These are phyloP conservation scores for Antrodiella citrinella DNA, from an alignment of 768 basidiomycete genomes.

Conservation along the genomic window DNA sequence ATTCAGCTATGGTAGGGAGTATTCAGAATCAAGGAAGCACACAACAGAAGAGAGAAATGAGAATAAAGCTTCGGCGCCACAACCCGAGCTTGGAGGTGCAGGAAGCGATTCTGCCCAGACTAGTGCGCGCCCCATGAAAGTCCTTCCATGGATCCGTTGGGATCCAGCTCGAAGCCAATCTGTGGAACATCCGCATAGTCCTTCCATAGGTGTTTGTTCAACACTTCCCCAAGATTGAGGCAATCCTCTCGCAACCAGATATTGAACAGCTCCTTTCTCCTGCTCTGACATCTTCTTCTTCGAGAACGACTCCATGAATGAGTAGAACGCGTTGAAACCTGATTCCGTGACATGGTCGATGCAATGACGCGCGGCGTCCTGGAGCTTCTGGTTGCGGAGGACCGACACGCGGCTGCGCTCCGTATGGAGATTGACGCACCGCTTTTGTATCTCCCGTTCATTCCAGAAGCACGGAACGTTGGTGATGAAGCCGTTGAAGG, in stretches of 20 bases:
- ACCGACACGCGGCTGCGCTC: conserved; percentile 1
- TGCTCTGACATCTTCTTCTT: not conserved
- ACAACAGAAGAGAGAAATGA: too few species aligned
- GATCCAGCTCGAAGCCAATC: not conserved
- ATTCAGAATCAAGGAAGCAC: too few species aligned
- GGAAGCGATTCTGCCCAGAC: too few species aligned
- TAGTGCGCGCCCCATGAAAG: too few species aligned
- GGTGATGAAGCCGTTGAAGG: not conserved
- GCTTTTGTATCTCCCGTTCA: not conserved
- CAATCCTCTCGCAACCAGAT: not conserved
- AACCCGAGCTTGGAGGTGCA: too few species aligned
- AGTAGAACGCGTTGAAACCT: not conserved
- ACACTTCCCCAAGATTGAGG: not conserved
- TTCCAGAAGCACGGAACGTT: not conserved
- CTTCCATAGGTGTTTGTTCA: not conserved
- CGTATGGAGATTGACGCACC: not conserved
- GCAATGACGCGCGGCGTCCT: not conserved
- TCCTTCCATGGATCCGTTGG: too few species aligned
- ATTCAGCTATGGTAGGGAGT: too few species aligned
- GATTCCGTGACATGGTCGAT: not conserved
- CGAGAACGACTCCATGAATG: not conserved
- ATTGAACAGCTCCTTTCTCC: not conserved
- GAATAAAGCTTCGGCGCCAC: too few species aligned
- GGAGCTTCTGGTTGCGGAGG: conserved; percentile 1
- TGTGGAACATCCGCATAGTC: not conserved